Evolutionary conservation across 176 grass and related monocot genomes (phyloP).

Genomic region (Triticum monococcum): DNA sequence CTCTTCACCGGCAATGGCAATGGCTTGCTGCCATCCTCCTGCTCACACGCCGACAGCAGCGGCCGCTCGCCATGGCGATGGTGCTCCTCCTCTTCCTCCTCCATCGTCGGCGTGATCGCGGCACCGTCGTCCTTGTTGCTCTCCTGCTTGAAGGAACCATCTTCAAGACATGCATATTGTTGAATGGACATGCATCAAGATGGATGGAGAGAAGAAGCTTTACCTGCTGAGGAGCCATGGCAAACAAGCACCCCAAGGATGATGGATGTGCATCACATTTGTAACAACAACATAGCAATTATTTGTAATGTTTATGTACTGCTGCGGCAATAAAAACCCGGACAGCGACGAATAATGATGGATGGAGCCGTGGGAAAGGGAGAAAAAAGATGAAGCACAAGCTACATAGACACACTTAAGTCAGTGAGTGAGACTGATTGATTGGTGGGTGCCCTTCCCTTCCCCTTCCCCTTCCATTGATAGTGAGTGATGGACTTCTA

Average conservation of each 20-base stretch:
- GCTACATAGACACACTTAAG: background rate
- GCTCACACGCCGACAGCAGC: slow-evolving; percentile 31
- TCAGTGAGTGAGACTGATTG: background rate
- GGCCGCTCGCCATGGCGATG: slow-evolving; percentile 33
- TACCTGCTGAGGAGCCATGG: slow-evolving; percentile 33
- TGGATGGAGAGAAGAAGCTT: background rate
- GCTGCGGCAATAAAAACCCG: background rate
- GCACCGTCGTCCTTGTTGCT: background rate
- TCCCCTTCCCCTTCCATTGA: background rate
- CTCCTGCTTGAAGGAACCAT: background rate
- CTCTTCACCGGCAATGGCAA: background rate
- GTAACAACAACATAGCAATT: background rate
- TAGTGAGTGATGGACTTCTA: background rate
- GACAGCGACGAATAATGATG: background rate
- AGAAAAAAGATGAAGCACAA: slow-evolving; percentile 21
- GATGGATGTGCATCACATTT: too few relatives aligned
- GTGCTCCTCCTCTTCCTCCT: background rate
- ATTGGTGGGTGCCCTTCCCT: background rate
- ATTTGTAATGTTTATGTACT: background rate
- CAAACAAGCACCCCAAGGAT: background rate
- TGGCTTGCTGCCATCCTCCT: background rate
- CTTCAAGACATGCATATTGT: background rate
- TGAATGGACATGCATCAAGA: background rate
- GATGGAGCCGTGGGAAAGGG: slow-evolving; percentile 27
- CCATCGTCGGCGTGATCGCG: background rate